Evolutionary conservation across 371 early-diverging fungal genomes (phyloP).

Genomic region (Caulochytrium protostelioides): DNA sequence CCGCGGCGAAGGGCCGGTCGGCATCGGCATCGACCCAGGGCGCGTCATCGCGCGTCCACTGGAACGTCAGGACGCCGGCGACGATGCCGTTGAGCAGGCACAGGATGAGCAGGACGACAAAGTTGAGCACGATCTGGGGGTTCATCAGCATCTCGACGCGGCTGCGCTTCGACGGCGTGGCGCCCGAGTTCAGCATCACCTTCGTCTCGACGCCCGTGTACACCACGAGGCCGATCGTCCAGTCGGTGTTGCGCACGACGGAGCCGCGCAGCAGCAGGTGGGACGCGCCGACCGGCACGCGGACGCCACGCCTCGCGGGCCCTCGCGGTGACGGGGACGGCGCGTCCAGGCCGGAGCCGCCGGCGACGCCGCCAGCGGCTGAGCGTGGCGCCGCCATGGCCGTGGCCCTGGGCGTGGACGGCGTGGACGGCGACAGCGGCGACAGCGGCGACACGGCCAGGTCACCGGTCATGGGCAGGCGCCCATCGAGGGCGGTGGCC

Average conservation of each 20-base stretch:
- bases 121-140: slow-evolving; percentile 5
- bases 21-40: background rate
- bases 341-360: no score
- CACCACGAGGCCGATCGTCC: slow-evolving; percentile 59
- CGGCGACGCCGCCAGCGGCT: no score
- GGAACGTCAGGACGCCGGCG: slow-evolving; percentile 3
- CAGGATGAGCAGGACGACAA: slow-evolving; percentile 11
- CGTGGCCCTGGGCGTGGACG: no score
- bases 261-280: background rate
- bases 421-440: no score
- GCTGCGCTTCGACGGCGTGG: slow-evolving; percentile 68
- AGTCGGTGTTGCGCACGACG: slow-evolving; percentile 39
- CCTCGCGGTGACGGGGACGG: no score
- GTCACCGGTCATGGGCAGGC: no score
- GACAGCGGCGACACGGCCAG: no score
- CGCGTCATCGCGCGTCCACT: slow-evolving; percentile 2
- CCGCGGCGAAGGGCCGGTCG: background rate
- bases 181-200: slow-evolving; percentile 64
- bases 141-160: slow-evolving; percentile 7
- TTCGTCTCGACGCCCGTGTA: slow-evolving; percentile 83
- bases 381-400: no score
- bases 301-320: no score
- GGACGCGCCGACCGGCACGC: background rate
- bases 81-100: slow-evolving; percentile 8
- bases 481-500: no score